Conservation (phyloP, 192 early-diverging fungal species). For the Funneliformis mosseae region DNA sequence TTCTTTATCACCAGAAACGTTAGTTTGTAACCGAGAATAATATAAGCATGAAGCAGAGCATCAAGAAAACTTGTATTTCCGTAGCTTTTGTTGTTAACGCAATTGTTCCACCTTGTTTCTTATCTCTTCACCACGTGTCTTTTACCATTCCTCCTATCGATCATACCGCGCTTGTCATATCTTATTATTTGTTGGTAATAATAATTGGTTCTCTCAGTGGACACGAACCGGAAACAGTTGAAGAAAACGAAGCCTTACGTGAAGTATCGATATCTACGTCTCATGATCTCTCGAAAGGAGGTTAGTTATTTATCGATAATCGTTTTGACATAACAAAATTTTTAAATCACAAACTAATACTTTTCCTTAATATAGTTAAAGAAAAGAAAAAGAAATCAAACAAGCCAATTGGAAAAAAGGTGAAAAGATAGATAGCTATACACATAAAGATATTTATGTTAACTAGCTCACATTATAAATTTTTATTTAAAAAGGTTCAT, state of each 20-base stretch:
- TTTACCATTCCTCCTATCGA: background rate
- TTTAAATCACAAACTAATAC: background rate
- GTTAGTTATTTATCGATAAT: background rate
- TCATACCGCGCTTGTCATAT: background rate
- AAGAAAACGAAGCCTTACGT: background rate
- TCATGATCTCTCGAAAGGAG: background rate
- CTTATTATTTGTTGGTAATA: background rate
- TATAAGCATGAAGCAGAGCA: background rate
- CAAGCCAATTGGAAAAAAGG: background rate
- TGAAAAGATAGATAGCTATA: background rate
- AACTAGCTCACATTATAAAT: background rate
- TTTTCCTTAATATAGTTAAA: background rate
- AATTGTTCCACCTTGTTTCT: constrained; percentile 1
- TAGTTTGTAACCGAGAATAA: background rate
- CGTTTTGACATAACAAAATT: background rate
- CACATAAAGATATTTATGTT: background rate
- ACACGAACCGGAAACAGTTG: background rate
- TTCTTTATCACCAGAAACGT: constrained; percentile 1
- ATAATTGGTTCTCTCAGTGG: background rate
- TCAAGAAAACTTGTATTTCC: background rate
- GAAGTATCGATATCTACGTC: background rate
- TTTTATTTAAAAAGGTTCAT: background rate
- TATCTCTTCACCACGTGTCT: background rate
- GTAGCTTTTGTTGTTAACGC: background rate
- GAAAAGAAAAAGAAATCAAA: background rate